These are phyloP conservation scores for Juncus inflexus DNA, from an alignment of 176 grass and related monocot species.

Conservation along the genomic window DNA sequence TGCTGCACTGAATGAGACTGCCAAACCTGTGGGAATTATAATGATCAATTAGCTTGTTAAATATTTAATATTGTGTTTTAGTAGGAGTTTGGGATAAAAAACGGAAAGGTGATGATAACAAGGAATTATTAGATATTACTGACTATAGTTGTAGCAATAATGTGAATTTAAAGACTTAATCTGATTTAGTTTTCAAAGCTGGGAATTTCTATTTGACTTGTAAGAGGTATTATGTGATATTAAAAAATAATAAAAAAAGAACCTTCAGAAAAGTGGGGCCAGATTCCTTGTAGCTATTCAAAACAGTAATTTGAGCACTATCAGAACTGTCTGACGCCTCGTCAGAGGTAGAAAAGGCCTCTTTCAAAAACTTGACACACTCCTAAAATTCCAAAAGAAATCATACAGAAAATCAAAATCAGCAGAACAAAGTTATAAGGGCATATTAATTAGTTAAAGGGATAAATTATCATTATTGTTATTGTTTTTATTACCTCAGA, in stretches of 20 bases:
- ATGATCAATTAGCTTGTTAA: not conserved
- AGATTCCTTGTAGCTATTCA: slow-evolving; percentile 51
- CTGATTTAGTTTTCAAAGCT: too few relatives aligned
- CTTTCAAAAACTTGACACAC: slow-evolving; percentile 79
- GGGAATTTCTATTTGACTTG: too few relatives aligned
- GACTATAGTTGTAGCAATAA: too few relatives aligned
- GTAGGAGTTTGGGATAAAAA: too few relatives aligned
- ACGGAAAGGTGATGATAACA: too few relatives aligned
- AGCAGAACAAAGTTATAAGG: not conserved
- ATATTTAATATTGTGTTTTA: too few relatives aligned
- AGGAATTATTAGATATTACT: too few relatives aligned
- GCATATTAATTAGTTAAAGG: slow-evolving; percentile 8
- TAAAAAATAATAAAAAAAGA: slow-evolving; percentile 29
- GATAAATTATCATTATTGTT: not conserved
- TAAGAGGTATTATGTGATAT: not conserved
- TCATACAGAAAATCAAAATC: slow-evolving; percentile 14
- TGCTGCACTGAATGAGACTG: slow-evolving; percentile 58
- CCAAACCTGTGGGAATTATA: slow-evolving; percentile 44
- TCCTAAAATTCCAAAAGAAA: slow-evolving; percentile 37
- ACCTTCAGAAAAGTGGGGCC: slow-evolving; percentile 79
- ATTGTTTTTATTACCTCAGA: slow-evolving; percentile 57
- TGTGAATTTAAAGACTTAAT: too few relatives aligned
- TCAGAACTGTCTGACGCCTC: slow-evolving; percentile 38
- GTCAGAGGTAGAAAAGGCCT: slow-evolving; percentile 31
- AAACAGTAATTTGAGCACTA: slow-evolving; percentile 34